A percentile compares a stretch with the other conserved stretches of the same genome.
phyloP scores from a whole-genome alignment of 371 early-diverging fungal species.

The Mucor saturninus region DNA sequence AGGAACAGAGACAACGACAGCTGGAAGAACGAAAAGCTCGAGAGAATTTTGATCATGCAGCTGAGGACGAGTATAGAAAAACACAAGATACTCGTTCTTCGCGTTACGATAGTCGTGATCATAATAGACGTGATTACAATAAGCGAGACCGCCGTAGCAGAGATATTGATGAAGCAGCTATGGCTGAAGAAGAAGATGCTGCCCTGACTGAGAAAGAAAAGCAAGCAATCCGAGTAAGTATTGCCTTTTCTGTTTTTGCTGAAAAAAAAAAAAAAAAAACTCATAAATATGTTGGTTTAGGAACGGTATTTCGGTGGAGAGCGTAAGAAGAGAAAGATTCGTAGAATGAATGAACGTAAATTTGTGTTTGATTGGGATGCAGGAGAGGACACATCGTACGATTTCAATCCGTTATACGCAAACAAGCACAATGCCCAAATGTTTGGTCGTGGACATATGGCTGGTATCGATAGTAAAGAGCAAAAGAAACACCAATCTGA shows the following conservation, averaged over 20 bases:
- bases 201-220: constrained; percentile 51
- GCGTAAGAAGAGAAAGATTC: constrained; percentile 73
- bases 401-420: constrained; percentile 89
- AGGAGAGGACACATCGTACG: constrained; percentile 92
- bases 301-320: constrained; percentile 92
- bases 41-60: constrained; percentile 62
- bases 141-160: constrained; percentile 2
- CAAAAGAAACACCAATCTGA: constrained; percentile 69
- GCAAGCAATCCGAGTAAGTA: constrained; percentile 51
- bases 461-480: constrained; percentile 86
- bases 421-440: constrained; percentile 81
- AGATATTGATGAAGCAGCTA: constrained; percentile 8
- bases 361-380: constrained; percentile 98
- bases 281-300: constrained; percentile 30
- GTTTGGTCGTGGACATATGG: constrained; percentile 92
- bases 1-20: constrained; percentile 64
- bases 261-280: background rate
- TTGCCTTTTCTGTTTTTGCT: background rate
- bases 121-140: constrained; percentile 15
- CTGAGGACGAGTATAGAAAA: constrained; percentile 51
- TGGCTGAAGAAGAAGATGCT: constrained; percentile 22
- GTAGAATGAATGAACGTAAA: constrained; percentile 88
- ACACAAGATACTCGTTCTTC: constrained; percentile 36
- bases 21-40: constrained; percentile 67
- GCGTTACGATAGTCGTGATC: constrained; percentile 24